phyloP scores from a whole-genome alignment of 495 filamentous ascomycete genomes.

The Penicillium argentinense region DNA sequence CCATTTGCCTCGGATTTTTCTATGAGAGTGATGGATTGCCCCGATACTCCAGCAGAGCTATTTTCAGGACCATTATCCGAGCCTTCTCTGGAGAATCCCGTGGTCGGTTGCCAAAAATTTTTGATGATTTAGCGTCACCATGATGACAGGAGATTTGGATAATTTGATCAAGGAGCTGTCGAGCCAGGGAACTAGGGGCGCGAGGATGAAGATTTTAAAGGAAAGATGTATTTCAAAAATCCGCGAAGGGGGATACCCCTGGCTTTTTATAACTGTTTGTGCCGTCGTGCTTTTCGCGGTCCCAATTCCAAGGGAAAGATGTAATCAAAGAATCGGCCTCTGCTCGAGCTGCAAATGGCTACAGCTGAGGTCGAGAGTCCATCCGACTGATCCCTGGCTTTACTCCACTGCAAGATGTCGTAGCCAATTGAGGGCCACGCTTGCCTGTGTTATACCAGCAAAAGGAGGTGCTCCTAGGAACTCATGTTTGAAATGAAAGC shows the following conservation, averaged over 20 bases:
- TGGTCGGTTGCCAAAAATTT: slow-evolving; percentile 5
- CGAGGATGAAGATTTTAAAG: not conserved
- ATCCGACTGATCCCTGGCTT: not conserved
- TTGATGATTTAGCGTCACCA: slow-evolving; percentile 6
- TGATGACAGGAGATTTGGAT: not conserved
- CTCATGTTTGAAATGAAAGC: not conserved
- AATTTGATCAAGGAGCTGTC: not conserved
- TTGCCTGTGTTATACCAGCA: slow-evolving; percentile 1
- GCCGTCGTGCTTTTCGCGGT: not conserved
- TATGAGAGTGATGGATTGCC: not conserved
- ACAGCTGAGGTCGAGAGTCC: slow-evolving; percentile 3
- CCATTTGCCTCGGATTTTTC: slow-evolving; percentile 1
- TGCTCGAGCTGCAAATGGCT: not conserved
- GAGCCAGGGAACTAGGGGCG: not conserved
- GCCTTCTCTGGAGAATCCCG: not conserved
- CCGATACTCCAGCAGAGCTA: not conserved
- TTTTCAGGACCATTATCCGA: not conserved
- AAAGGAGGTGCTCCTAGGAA: slow-evolving; percentile 4
- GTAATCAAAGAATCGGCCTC: slow-evolving; percentile 1
- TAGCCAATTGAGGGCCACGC: slow-evolving; percentile 1
- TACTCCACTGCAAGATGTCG: slow-evolving; percentile 3
- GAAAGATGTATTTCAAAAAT: not conserved
- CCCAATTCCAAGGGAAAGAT: not conserved
- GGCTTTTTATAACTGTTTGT: not conserved
- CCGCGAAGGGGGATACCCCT: not conserved